Percentiles rank a stretch among this genome's conserved stretches.
phyloP scores from a whole-genome alignment of 768 basidiomycete genomes.

The Hygrophorus pudorinus region DNA sequence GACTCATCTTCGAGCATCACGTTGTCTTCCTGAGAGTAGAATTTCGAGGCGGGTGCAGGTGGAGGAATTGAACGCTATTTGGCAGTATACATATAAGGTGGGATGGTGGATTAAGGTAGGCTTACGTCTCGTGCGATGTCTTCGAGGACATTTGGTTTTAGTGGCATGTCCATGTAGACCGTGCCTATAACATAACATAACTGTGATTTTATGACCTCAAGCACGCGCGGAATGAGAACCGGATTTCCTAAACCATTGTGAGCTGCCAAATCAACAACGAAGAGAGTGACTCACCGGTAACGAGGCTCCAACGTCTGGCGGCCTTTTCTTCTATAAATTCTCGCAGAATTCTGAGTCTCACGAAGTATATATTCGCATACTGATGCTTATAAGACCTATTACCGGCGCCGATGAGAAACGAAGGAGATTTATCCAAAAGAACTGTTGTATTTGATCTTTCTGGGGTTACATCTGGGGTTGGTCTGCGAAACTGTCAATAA shows the following conservation, averaged over 20 bases:
- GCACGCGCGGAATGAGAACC: slow-evolving; percentile 62
- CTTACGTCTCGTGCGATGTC: slow-evolving; percentile 90
- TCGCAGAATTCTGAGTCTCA: slow-evolving; percentile 33
- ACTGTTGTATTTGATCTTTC: slow-evolving; percentile 20
- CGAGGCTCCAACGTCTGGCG: slow-evolving; percentile 26
- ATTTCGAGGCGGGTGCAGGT: slow-evolving; percentile 67
- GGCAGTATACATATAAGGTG: background rate
- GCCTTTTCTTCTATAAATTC: slow-evolving; percentile 32
- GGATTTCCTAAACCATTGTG: slow-evolving; percentile 46
- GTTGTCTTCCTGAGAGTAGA: slow-evolving; percentile 66
- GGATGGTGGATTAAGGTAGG: slow-evolving; percentile 9
- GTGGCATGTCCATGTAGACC: slow-evolving; percentile 97
- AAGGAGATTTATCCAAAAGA: slow-evolving; percentile 27
- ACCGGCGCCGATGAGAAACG: slow-evolving; percentile 31
- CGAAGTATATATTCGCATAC: slow-evolving; percentile 49
- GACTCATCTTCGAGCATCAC: slow-evolving; percentile 95
- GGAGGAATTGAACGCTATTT: slow-evolving; percentile 80
- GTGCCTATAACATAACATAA: slow-evolving; percentile 92
- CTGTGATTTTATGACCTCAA: slow-evolving; percentile 78
- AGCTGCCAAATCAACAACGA: background rate
- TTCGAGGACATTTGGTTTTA: slow-evolving; percentile 96
- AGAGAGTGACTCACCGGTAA: slow-evolving; percentile 24
- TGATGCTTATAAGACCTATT: slow-evolving; percentile 46
- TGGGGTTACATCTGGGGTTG: background rate
- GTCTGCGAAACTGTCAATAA: background rate